Evolutionary conservation across 768 basidiomycete species (phyloP).

Genomic region (Infundibulicybe gibba): DNA sequence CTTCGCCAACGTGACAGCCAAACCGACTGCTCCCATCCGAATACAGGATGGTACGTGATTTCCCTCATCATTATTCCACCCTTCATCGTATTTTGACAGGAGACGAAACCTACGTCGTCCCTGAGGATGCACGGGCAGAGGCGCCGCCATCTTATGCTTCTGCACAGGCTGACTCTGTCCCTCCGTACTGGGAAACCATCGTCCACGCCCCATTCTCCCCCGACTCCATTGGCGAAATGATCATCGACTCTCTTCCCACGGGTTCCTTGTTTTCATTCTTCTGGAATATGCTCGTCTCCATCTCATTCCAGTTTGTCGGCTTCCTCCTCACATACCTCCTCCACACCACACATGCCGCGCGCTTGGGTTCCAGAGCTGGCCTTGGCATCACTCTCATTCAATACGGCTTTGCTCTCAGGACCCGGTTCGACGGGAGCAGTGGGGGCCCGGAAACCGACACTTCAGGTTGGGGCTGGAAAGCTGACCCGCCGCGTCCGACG

Average conservation of each 20-base stretch:
- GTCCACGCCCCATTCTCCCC: conserved; percentile 84
- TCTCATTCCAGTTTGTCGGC: conserved; percentile 97
- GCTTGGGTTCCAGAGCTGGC: conserved; percentile 90
- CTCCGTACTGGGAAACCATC: conserved; percentile 97
- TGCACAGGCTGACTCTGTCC: conserved; percentile 93
- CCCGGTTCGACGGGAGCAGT: conserved; percentile 40
- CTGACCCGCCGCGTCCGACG: conserved; percentile 27
- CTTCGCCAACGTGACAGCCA: conserved; percentile 93
- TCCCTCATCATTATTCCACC: neutral
- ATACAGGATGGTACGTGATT: conserved; percentile 54
- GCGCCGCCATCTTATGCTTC: conserved; percentile 90
- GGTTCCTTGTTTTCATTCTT: conserved; percentile 83
- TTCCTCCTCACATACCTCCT: conserved; percentile 92
- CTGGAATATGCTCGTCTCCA: conserved; percentile 90
- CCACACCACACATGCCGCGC: conserved; percentile 89
- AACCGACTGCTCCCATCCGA: conserved; percentile 59
- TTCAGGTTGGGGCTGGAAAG: conserved; percentile 28
- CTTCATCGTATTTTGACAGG: conserved; percentile 32
- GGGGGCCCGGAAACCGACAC: conserved; percentile 21
- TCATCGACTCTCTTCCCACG: conserved; percentile 86
- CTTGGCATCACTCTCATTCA: conserved; percentile 96
- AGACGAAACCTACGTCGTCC: conserved; percentile 70
- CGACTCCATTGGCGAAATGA: conserved; percentile 68
- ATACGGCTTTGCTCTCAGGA: conserved; percentile 83
- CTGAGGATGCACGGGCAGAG: conserved; percentile 80